Evolutionary conservation across 1,139 yeast genomes (phyloP).

Genomic region (Chernovozyma aurita): DNA sequence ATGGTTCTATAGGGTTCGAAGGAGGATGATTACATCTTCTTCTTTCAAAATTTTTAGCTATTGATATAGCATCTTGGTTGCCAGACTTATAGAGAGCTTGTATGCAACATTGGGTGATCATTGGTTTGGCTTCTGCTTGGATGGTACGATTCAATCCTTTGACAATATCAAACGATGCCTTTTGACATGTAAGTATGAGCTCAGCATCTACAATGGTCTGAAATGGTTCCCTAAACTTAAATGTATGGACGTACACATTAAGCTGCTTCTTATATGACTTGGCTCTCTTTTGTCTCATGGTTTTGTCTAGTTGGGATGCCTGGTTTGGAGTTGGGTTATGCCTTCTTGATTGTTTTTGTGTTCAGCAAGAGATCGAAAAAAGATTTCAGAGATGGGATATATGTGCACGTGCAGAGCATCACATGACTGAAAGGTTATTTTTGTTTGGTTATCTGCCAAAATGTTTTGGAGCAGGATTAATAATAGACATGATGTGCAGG

Average conservation of each 20-base stretch:
- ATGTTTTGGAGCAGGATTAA: too few relatives aligned
- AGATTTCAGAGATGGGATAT: background rate
- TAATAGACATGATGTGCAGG: too few relatives aligned
- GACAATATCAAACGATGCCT: constrained; percentile 64
- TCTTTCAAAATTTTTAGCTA: constrained; percentile 83
- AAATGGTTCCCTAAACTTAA: constrained; percentile 91
- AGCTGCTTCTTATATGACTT: constrained; percentile 91
- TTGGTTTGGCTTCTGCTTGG: constrained; percentile 83
- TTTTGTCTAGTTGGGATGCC: background rate
- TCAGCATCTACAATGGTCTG: constrained; percentile 86
- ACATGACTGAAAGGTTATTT: too few relatives aligned
- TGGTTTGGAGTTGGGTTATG: background rate
- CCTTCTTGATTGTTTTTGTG: background rate
- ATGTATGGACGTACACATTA: constrained; percentile 75
- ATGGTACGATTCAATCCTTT: constrained; percentile 79
- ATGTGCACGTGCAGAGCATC: too few relatives aligned
- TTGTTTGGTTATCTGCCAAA: too few relatives aligned
- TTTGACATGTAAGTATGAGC: constrained; percentile 59
- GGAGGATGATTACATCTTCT: constrained; percentile 56
- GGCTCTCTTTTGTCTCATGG: constrained; percentile 94
- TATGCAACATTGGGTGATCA: constrained; percentile 96
- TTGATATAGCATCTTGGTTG: constrained; percentile 68
- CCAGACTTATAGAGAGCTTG: constrained; percentile 71
- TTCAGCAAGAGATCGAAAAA: background rate
- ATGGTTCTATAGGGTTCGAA: constrained; percentile 59